phyloP scores from a whole-genome alignment of 2,329 filamentous ascomycete species.

The Xenoacremonium recifei region DNA sequence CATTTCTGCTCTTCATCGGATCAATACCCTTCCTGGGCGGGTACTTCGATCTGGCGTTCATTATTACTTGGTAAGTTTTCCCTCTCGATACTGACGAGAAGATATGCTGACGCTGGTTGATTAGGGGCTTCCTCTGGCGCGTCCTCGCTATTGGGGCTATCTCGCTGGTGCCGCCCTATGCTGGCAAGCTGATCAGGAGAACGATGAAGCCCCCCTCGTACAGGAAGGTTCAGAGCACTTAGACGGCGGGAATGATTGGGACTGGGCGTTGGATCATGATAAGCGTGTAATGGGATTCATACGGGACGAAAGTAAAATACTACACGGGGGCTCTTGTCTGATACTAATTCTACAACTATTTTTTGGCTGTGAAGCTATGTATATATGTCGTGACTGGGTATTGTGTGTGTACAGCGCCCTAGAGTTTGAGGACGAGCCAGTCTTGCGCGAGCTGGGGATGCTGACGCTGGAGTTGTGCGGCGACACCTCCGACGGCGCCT shows the following conservation, averaged over 20 bases:
- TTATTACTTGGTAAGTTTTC: conserved; percentile 63
- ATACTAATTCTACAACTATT: too few species aligned
- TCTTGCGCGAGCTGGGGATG: conserved; percentile 33
- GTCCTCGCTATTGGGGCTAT: conserved; percentile 77
- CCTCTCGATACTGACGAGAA: background rate
- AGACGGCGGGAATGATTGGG: conserved; percentile 20
- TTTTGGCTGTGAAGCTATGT: too few species aligned
- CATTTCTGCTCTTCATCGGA: conserved; percentile 74
- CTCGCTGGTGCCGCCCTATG: conserved; percentile 82
- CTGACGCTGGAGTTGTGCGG: conserved; percentile 57
- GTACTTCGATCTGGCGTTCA: conserved; percentile 85
- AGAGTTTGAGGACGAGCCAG: conserved; percentile 56
- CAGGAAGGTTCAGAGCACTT: conserved; percentile 81
- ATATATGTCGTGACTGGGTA: too few species aligned
- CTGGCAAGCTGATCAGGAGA: conserved; percentile 78
- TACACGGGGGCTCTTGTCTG: too few species aligned
- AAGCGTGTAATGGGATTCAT: too few species aligned
- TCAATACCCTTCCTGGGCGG: conserved; percentile 80
- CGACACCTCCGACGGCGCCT: conserved; percentile 68
- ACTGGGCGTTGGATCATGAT: conserved; percentile 19
- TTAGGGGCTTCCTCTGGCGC: conserved; percentile 85
- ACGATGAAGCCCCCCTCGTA: conserved; percentile 91
- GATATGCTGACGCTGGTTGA: conserved; percentile 16
- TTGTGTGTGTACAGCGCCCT: too few species aligned
- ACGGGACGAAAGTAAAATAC: too few species aligned